Evolutionary conservation across 176 grass and related monocot genomes (phyloP).

Genomic region (Rhynchospora breviuscula): DNA sequence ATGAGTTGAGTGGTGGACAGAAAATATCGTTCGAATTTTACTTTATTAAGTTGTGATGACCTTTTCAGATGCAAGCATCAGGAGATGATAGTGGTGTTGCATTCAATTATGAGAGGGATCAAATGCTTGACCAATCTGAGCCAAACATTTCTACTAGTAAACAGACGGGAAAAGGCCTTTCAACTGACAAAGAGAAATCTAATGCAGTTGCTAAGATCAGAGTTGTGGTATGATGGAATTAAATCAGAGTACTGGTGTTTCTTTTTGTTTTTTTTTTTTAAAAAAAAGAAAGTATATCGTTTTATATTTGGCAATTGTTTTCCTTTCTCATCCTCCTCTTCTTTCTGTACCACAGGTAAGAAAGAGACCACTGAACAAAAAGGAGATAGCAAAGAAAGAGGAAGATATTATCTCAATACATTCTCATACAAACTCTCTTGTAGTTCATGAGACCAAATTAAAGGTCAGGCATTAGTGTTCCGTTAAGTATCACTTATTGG

Average conservation of each 20-base stretch:
- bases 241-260: background rate
- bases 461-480: slow-evolving; percentile 27
- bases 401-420: slow-evolving; percentile 49
- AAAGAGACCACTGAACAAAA: slow-evolving; percentile 59
- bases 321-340: background rate
- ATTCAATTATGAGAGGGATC: slow-evolving; percentile 22
- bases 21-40: background rate
- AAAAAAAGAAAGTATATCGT: background rate
- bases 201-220: slow-evolving; percentile 45
- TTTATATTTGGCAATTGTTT: background rate
- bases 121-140: slow-evolving; percentile 31
- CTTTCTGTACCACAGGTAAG: slow-evolving; percentile 37
- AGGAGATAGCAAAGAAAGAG: slow-evolving; percentile 48
- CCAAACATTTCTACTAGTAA: slow-evolving; percentile 23
- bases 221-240: slow-evolving; percentile 37
- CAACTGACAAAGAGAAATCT: slow-evolving; percentile 33
- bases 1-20: background rate
- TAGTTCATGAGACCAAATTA: slow-evolving; percentile 52
- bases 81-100: slow-evolving; percentile 23
- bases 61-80: slow-evolving; percentile 25
- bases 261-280: too few species aligned
- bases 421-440: slow-evolving; percentile 29
- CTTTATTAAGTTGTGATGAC: background rate
- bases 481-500: background rate
- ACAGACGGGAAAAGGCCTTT: slow-evolving; percentile 22